A percentile compares a stretch with the other conserved stretches of the same genome.
Conservation (phyloP, 164 flowering plant species). For the Sextonia rubra region DNA sequence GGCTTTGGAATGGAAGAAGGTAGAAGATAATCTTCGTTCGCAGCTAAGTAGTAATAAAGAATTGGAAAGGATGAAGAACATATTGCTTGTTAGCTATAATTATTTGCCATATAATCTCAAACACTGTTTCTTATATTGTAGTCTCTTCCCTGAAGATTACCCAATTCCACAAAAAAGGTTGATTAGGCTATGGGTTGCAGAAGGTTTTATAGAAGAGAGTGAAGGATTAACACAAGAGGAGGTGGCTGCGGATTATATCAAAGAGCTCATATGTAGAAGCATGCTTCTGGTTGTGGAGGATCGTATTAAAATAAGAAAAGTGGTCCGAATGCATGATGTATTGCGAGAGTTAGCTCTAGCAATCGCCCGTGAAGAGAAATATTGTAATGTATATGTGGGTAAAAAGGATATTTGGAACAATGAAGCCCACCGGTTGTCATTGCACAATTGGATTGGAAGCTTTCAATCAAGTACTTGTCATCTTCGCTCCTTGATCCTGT, state of each 20-base stretch:
- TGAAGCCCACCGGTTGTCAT: slow-evolving; percentile 3
- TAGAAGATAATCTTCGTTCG: slow-evolving; percentile 12
- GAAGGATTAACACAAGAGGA: slow-evolving; percentile 2
- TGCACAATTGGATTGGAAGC: not conserved
- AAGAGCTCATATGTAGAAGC: slow-evolving; percentile 5
- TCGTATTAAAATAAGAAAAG: not conserved
- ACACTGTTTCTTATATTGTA: slow-evolving; percentile 21
- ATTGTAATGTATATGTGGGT: not conserved
- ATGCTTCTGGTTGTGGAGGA: slow-evolving; percentile 8
- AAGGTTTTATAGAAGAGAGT: slow-evolving; percentile 14
- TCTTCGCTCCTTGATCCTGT: not conserved
- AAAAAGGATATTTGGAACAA: not conserved
- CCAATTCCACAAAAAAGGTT: slow-evolving; percentile 9
- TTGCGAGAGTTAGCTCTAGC: slow-evolving; percentile 13
- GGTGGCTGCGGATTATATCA: slow-evolving; percentile 2
- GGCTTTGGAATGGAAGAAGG: slow-evolving; percentile 11
- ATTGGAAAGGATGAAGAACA: not conserved
- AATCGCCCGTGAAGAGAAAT: slow-evolving; percentile 1
- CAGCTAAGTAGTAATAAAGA: slow-evolving; percentile 3
- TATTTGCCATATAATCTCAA: slow-evolving; percentile 15
- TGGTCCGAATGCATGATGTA: slow-evolving; percentile 12
- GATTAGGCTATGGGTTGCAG: slow-evolving; percentile 20
- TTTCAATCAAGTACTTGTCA: not conserved
- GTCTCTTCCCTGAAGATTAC: slow-evolving; percentile 18
- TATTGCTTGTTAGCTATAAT: slow-evolving; percentile 7